A percentile compares a stretch with the other conserved stretches of the same genome.
Evolutionary conservation across 225 moss, liverwort and hornwort species (phyloP).

Genomic region (Anthoceros angustus): DNA sequence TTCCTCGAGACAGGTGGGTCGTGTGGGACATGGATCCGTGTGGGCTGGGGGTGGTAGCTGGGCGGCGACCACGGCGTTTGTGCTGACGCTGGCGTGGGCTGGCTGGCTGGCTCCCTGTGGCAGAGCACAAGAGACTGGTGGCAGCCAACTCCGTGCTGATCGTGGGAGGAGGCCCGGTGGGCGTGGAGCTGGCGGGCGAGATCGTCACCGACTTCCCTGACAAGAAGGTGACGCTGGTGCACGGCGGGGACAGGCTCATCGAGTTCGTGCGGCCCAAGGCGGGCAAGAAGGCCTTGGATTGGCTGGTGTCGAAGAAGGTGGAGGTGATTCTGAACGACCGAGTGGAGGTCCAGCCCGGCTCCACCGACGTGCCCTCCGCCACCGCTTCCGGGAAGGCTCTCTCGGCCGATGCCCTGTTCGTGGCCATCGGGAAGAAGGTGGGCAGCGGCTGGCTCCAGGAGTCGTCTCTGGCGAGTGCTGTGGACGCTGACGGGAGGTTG

Average conservation of each 20-base stretch:
- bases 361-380: slow-evolving; percentile 31
- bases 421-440: slow-evolving; percentile 43
- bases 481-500: slow-evolving; percentile 39
- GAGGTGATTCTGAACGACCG: slow-evolving; percentile 48
- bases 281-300: slow-evolving; percentile 50
- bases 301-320: slow-evolving; percentile 59
- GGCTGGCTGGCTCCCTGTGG: background rate
- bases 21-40: too few species aligned
- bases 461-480: slow-evolving; percentile 14
- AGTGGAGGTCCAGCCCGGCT: slow-evolving; percentile 18
- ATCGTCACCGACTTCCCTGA: slow-evolving; percentile 62
- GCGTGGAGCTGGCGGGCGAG: slow-evolving; percentile 73
- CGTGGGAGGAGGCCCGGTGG: slow-evolving; percentile 71
- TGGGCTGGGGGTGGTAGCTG: too few species aligned
- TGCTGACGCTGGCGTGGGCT: background rate
- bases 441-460: slow-evolving; percentile 42
- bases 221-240: slow-evolving; percentile 56
- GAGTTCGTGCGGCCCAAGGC: slow-evolving; percentile 57
- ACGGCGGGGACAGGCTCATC: slow-evolving; percentile 37
- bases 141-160: slow-evolving; percentile 57
- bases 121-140: slow-evolving; percentile 47
- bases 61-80: too few species aligned
- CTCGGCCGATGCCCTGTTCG: slow-evolving; percentile 45
- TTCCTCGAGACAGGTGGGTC: slow-evolving; percentile 35
- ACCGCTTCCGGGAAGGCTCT: slow-evolving; percentile 43